Conservation (phyloP, 257 asterid species). For the Prunella vulgaris region DNA sequence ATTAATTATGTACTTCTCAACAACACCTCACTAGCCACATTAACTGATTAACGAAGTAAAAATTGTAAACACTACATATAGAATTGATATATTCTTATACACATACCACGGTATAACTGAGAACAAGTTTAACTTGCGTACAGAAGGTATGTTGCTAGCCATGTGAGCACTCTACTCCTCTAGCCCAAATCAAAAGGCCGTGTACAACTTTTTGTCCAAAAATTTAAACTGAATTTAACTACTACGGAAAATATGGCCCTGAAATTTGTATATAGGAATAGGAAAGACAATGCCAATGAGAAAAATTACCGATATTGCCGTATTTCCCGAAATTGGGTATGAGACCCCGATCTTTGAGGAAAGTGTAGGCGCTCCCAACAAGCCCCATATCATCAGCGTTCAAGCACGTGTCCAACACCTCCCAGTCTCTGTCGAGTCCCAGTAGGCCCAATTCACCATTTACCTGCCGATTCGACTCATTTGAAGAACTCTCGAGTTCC, state of each 20-base stretch:
- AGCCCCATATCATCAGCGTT: slow-evolving; percentile 96
- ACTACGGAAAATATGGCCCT: background rate
- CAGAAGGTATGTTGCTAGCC: background rate
- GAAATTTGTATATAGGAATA: background rate
- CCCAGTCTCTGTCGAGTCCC: slow-evolving; percentile 65
- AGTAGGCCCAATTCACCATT: slow-evolving; percentile 19
- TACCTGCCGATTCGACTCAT: slow-evolving; percentile 20
- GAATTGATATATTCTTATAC: background rate
- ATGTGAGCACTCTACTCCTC: background rate
- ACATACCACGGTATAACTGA: background rate
- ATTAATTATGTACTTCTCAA: background rate
- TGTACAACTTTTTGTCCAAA: background rate
- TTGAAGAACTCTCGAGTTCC: slow-evolving; percentile 30
- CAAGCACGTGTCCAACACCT: slow-evolving; percentile 79
- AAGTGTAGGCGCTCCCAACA: slow-evolving; percentile 69
- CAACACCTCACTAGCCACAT: slow-evolving; percentile 1
- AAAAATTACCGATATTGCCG: slow-evolving; percentile 56
- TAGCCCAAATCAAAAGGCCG: background rate
- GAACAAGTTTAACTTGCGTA: background rate
- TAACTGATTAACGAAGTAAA: background rate
- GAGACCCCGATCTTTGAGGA: slow-evolving; percentile 59
- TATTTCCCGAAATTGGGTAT: slow-evolving; percentile 71
- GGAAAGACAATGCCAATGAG: background rate
- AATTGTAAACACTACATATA: background rate
- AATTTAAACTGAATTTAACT: background rate